phyloP scores from a whole-genome alignment of 1,284 basidiomycete genomes.

The Stygiomarasmius scandens region DNA sequence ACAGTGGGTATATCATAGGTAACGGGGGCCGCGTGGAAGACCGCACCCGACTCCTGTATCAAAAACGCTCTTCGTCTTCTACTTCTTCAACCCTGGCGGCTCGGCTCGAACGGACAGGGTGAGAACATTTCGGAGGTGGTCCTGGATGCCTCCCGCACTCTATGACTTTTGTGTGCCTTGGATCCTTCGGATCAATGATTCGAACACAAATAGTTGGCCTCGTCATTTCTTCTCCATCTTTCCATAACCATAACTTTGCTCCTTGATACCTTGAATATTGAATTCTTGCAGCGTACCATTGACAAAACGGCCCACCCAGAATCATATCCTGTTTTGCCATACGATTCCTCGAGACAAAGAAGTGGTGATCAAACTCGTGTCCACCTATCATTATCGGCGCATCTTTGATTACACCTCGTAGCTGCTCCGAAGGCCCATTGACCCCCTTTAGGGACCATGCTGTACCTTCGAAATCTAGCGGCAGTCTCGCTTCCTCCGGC shows the following conservation, averaged over 20 bases:
- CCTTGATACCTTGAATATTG: neutral
- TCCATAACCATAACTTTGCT: neutral
- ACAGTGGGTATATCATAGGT: no score
- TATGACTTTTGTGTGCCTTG: conserved; percentile 6
- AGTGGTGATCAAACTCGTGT: conserved; percentile 15
- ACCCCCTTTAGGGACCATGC: conserved; percentile 32
- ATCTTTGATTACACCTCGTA: conserved; percentile 25
- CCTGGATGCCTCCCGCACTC: neutral
- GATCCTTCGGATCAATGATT: conserved; percentile 15
- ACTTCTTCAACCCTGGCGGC: conserved; percentile 1
- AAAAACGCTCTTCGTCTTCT: conserved; percentile 19
- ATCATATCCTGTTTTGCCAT: conserved; percentile 15
- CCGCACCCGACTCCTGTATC: conserved; percentile 11
- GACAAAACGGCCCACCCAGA: conserved; percentile 15
- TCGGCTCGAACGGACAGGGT: no score
- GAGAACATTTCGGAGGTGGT: no score
- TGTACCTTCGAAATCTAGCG: conserved; percentile 27
- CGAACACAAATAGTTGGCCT: conserved; percentile 2
- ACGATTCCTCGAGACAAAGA: conserved; percentile 13
- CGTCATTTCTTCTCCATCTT: neutral
- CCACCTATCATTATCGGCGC: conserved; percentile 21
- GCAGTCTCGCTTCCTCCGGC: conserved; percentile 8
- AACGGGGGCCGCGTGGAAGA: conserved; percentile 16
- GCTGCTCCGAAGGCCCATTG: conserved; percentile 20
- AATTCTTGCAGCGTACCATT: conserved; percentile 12